Evolutionary conservation across 495 filamentous ascomycete genomes (phyloP), one percentile per base, ranked within the genome.

Genomic region (Sporormia fimetaria): DNA sequence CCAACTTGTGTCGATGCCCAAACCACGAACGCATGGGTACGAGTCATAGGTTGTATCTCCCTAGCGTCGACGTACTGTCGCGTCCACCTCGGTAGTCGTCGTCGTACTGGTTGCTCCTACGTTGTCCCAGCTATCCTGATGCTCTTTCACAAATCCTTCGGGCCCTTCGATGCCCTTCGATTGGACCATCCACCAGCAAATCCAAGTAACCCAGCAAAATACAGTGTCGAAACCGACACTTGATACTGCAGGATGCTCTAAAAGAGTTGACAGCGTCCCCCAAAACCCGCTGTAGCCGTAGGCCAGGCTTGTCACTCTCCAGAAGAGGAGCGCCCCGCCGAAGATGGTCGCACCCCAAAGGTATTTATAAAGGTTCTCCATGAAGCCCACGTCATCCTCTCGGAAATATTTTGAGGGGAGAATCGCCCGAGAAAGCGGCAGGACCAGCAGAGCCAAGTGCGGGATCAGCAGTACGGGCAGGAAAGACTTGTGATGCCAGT

Each of bases 231-330:
- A 55, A 8, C 47, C 58, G 0, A 61, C 51, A 30, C 52, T 44
- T 18, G 42, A 57, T 17, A 61, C 56, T 9, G 58, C 56, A 0
- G 58, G 49, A 37, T 60, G 57, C 45, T 52, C 47, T 17, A 41
- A 46, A 3, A 60, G 33, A 3, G 44, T 18, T 16, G 20, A 15
- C 23, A n/a, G 21, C 14, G 44, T 48, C 2, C 38, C 45, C 9
- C 3, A 1, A 15, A 46, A 1, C 11, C 40, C 42, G 16, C 46
- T 21, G 23, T 42, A 57, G 21, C 17, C 42, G 33, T 26, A 21
- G 28, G 28, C 21, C 14, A 23, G n/a, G 24, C 15, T 24, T 9
- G 44, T 38, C 22, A 14, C 15, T 21, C 33, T 32, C 34, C 36
- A 15, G 6, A 33, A 37, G 9, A 45, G 12, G 6, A 44, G 6